Evolutionary conservation across 805 yeast genomes (phyloP).

Genomic region (Candida tallmaniae): DNA sequence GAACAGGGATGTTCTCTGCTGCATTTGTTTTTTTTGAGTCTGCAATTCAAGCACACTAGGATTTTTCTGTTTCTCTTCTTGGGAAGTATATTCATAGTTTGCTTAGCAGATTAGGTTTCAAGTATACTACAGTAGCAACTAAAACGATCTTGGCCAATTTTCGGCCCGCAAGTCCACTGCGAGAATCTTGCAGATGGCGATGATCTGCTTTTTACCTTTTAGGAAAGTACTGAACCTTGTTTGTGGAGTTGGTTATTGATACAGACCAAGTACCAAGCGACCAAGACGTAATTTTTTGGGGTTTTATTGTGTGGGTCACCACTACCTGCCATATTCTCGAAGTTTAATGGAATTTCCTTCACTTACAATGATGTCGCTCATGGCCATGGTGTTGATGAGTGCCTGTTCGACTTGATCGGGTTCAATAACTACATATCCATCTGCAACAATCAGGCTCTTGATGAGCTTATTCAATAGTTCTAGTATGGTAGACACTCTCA

Average conservation of each 20-base stretch:
- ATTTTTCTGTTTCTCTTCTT: conserved; percentile 16
- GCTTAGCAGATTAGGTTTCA: too few relatives aligned
- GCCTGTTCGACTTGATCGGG: conserved; percentile 2
- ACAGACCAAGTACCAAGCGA: too few relatives aligned
- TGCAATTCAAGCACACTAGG: conserved; percentile 14
- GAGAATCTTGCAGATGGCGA: too few relatives aligned
- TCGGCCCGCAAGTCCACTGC: too few relatives aligned
- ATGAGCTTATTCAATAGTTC: conserved; percentile 5
- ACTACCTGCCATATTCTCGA: conserved; percentile 4
- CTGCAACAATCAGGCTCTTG: conserved; percentile 2
- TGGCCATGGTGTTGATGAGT: conserved; percentile 4
- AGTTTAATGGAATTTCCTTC: conserved; percentile 2
- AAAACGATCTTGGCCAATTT: too few relatives aligned
- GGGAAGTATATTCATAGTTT: too few relatives aligned
- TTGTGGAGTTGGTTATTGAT: too few relatives aligned
- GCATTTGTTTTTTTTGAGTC: conserved; percentile 16
- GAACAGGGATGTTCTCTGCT: conserved; percentile 16
- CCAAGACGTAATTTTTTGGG: too few relatives aligned
- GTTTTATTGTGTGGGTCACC: too few relatives aligned
- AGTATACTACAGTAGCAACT: too few relatives aligned
- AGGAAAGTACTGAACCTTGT: too few relatives aligned
- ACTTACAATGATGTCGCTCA: conserved; percentile 6
- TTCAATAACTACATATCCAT: background rate
- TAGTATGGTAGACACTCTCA: conserved; percentile 1
- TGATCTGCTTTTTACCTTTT: too few relatives aligned